These are phyloP conservation scores for Podospora conica DNA, from an alignment of 495 filamentous ascomycete species.

Conservation along the genomic window DNA sequence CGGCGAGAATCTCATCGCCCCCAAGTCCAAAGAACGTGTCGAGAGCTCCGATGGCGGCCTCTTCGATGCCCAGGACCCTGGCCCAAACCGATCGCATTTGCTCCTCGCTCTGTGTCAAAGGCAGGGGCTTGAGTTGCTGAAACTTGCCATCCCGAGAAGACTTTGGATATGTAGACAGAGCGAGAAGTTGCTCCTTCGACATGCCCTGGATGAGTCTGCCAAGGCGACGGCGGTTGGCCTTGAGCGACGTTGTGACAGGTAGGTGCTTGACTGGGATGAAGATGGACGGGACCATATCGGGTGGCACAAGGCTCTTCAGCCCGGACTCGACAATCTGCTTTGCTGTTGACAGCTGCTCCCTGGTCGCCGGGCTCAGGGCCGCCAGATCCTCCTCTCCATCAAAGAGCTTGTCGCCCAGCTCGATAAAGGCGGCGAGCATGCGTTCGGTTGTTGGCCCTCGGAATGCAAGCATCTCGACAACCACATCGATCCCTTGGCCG, in stretches of 20 bases:
- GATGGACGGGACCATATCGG: constrained; percentile 33
- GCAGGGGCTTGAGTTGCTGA: constrained; percentile 35
- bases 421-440: constrained; percentile 39
- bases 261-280: constrained; percentile 40
- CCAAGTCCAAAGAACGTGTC: constrained; percentile 43
- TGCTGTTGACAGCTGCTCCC: constrained; percentile 32
- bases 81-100: constrained; percentile 42
- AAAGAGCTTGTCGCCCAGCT: constrained; percentile 36
- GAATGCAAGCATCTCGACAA: constrained; percentile 41
- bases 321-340: constrained; percentile 35
- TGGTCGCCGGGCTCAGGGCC: constrained; percentile 26
- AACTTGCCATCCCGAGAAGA: constrained; percentile 27
- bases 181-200: constrained; percentile 34
- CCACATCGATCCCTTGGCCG: constrained; percentile 39
- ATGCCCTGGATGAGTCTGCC: constrained; percentile 35
- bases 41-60: constrained; percentile 30
- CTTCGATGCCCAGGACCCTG: constrained; percentile 33
- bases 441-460: constrained; percentile 29
- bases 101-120: constrained; percentile 37
- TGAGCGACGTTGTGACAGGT: constrained; percentile 38
- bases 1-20: constrained; percentile 38
- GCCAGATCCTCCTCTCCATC: constrained; percentile 30
- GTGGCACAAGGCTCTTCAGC: constrained; percentile 31
- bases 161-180: constrained; percentile 28
- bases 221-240: constrained; percentile 37